Evolutionary conservation across 1,139 yeast genomes (phyloP).

Genomic region (Candida neerlandica): DNA sequence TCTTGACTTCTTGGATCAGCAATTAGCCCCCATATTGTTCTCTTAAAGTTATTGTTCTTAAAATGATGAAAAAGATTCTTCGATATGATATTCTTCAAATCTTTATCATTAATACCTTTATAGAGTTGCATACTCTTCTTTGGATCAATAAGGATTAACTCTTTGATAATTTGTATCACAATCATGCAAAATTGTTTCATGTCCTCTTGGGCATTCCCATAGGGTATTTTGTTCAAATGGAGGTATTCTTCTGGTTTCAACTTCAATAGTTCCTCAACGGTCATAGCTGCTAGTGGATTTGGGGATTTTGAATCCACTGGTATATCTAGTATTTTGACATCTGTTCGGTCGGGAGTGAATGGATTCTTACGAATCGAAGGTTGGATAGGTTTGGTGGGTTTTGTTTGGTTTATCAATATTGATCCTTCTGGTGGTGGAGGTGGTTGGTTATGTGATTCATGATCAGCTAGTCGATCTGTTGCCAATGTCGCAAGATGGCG

Average conservation of each 20-base stretch:
- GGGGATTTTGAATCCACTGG: slow-evolving; percentile 31
- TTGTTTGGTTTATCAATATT: neutral
- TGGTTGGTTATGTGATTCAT: neutral
- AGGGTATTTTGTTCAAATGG: slow-evolving; percentile 31
- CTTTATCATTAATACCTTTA: slow-evolving; percentile 3
- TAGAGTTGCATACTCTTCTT: slow-evolving; percentile 20
- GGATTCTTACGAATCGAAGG: slow-evolving; percentile 12
- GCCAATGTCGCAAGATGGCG: slow-evolving; percentile 1
- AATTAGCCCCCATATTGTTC: slow-evolving; percentile 32
- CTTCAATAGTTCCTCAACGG: slow-evolving; percentile 25
- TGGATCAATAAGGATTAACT: slow-evolving; percentile 30
- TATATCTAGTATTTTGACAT: slow-evolving; percentile 9
- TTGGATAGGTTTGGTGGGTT: slow-evolving; percentile 1
- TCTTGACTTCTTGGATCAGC: slow-evolving; percentile 23
- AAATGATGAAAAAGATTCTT: slow-evolving; percentile 13
- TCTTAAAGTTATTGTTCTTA: slow-evolving; percentile 26
- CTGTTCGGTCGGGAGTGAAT: slow-evolving; percentile 5
- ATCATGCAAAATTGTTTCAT: slow-evolving; percentile 33
- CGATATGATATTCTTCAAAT: neutral
- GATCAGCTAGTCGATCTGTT: neutral
- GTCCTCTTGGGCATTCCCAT: slow-evolving; percentile 24
- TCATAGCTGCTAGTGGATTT: slow-evolving; percentile 37
- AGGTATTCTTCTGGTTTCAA: slow-evolving; percentile 26
- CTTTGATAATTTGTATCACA: slow-evolving; percentile 32
- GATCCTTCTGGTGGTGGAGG: neutral